A percentile compares a stretch with the other conserved stretches of the same genome.
Evolutionary conservation across 2,329 filamentous ascomycete genomes (phyloP).

Genomic region (Chlorencoelia australis): DNA sequence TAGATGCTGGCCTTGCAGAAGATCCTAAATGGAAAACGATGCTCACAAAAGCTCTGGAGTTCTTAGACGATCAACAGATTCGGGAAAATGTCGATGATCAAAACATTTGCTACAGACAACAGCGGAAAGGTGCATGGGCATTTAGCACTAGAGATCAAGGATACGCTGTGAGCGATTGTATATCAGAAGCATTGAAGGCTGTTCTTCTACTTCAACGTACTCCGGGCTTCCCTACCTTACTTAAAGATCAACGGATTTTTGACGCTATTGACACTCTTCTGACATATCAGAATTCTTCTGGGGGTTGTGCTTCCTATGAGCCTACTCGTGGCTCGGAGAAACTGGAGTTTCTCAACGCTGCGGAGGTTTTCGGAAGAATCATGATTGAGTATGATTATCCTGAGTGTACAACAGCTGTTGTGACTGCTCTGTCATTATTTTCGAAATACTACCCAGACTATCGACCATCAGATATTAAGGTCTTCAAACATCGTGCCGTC

Average conservation of each 20-base stretch:
- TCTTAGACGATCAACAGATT: conserved; percentile 86
- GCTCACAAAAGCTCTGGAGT: conserved; percentile 71
- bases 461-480: conserved; percentile 61
- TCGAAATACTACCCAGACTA: conserved; percentile 73
- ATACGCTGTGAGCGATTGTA: conserved; percentile 92
- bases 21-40: conserved; percentile 72
- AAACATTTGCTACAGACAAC: conserved; percentile 78
- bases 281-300: conserved; percentile 78
- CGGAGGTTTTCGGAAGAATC: conserved; percentile 91
- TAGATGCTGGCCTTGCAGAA: conserved; percentile 68
- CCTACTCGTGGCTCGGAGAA: conserved; percentile 65
- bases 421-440: conserved; percentile 80
- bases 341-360: conserved; percentile 82
- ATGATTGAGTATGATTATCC: conserved; percentile 99
- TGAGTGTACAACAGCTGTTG: conserved; percentile 91
- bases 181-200: conserved; percentile 80
- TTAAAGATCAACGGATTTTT: conserved; percentile 69
- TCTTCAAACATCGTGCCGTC: conserved; percentile 64
- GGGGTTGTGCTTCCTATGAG: conserved; percentile 88
- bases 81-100: conserved; percentile 68
- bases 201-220: conserved; percentile 76
- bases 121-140: conserved; percentile 87
- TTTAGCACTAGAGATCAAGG: conserved; percentile 91
- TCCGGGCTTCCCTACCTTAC: conserved; percentile 60
- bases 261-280: conserved; percentile 86